phyloP scores from a whole-genome alignment of 768 basidiomycete genomes.

The Udeniomyces megalosporus region DNA sequence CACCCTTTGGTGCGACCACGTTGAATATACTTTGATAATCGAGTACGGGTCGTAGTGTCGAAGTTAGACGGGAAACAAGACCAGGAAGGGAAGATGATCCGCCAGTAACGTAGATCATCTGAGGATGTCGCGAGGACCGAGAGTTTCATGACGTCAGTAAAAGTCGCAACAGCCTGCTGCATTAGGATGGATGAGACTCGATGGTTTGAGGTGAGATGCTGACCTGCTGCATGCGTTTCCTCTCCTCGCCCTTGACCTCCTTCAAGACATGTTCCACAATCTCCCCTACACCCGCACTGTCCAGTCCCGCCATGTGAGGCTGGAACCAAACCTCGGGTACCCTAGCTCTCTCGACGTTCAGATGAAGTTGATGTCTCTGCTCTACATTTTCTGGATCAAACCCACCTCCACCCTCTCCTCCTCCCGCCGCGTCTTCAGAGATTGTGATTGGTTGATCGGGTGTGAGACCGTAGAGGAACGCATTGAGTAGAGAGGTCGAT shows the following conservation, averaged over 20 bases:
- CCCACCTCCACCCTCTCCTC: too few species aligned
- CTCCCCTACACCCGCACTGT: constrained; percentile 88
- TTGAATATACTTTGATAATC: constrained; percentile 62
- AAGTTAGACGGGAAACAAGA: constrained; percentile 49
- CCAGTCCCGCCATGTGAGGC: constrained; percentile 83
- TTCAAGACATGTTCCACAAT: constrained; percentile 68
- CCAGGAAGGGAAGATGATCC: constrained; percentile 59
- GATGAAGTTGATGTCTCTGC: constrained; percentile 50
- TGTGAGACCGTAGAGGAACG: constrained; percentile 41
- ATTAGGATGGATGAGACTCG: too few species aligned
- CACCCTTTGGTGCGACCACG: constrained; percentile 42
- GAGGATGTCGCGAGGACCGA: not conserved
- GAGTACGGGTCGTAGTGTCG: constrained; percentile 63
- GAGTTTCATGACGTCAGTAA: not conserved
- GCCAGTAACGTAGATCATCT: constrained; percentile 87
- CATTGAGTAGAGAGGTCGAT: constrained; percentile 67
- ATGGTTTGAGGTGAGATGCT: constrained; percentile 16
- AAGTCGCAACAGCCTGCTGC: too few species aligned
- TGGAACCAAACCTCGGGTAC: constrained; percentile 87
- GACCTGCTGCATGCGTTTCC: constrained; percentile 60
- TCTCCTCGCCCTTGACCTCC: constrained; percentile 51
- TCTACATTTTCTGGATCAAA: constrained; percentile 21
- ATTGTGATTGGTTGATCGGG: constrained; percentile 38
- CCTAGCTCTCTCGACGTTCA: constrained; percentile 78
- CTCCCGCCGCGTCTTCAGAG: too few species aligned